Percentiles rank a stretch among this genome's conserved stretches.
phyloP scores from a whole-genome alignment of 768 basidiomycete genomes.

The Mycena maculata region DNA sequence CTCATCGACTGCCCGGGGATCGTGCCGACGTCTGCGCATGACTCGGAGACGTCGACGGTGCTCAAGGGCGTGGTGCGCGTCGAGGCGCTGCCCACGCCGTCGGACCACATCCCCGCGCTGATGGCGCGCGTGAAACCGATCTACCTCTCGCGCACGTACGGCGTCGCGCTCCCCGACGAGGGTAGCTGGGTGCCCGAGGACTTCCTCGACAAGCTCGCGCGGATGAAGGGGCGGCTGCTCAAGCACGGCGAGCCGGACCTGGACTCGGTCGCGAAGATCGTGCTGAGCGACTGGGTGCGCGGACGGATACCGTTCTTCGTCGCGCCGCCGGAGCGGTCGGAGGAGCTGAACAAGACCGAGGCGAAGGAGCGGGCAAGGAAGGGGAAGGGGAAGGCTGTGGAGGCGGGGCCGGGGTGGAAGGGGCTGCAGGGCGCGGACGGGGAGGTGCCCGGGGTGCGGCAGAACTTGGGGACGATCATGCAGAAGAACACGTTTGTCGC shows the following conservation, averaged over 20 bases:
- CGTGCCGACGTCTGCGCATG: conserved; percentile 92
- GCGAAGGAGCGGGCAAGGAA: conserved; percentile 62
- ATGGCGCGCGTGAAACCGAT: conserved; percentile 93
- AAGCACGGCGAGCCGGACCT: conserved; percentile 96
- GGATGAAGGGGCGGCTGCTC: conserved; percentile 90
- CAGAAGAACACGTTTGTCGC: conserved; percentile 89
- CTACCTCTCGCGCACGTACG: conserved; percentile 90
- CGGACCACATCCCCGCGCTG: conserved; percentile 90
- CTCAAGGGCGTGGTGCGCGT: conserved; percentile 97
- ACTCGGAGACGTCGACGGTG: conserved; percentile 90
- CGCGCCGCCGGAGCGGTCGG: conserved; percentile 85
- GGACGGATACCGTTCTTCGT: conserved; percentile 98
- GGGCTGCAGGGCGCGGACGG: conserved; percentile 36
- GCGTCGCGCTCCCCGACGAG: conserved; percentile 70
- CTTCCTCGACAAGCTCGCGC: conserved; percentile 86
- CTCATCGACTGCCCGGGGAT: conserved; percentile 99
- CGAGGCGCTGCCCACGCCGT: conserved; percentile 92
- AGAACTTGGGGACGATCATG: conserved; percentile 87
- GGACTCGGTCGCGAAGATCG: conserved; percentile 93
- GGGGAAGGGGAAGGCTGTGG: conserved; percentile 65
- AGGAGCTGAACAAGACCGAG: conserved; percentile 75
- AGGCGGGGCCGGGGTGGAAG: conserved; percentile 44
- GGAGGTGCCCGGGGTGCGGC: conserved; percentile 75
- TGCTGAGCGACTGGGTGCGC: conserved; percentile 96
- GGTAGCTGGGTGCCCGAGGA: conserved; percentile 78